A percentile compares a stretch with the other conserved stretches of the same genome.
These are phyloP conservation scores for Triticum monococcum DNA, from an alignment of 176 grass and related monocot species.

Conservation along the genomic window DNA sequence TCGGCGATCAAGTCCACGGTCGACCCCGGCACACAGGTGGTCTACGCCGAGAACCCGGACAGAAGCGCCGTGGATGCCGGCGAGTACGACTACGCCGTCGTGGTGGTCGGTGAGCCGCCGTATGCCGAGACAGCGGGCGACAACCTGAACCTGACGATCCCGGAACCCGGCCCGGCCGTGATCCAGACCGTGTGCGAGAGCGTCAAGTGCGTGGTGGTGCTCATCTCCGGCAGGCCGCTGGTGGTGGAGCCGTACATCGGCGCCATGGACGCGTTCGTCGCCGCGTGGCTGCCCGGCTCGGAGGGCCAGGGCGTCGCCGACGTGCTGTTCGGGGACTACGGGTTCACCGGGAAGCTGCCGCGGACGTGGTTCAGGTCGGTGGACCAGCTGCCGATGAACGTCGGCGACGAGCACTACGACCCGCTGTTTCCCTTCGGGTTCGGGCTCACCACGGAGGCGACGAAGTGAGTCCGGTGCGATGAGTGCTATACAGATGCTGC, in stretches of 20 bases:
- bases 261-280: conserved; percentile 69
- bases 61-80: conserved; percentile 14
- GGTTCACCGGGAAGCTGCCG: conserved; percentile 71
- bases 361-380: conserved; percentile 92
- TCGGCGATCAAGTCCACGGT: conserved; percentile 60
- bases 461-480: neutral
- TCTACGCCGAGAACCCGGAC: conserved; percentile 63
- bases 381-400: conserved; percentile 94
- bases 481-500: neutral
- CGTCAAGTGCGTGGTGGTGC: conserved; percentile 67
- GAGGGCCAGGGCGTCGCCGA: conserved; percentile 93
- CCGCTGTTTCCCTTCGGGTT: conserved; percentile 81
- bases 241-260: conserved; percentile 79
- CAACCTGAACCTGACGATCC: conserved; percentile 80
- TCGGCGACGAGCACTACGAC: conserved; percentile 73
- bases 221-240: conserved; percentile 76
- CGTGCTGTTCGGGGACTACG: conserved; percentile 83
- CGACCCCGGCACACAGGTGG: conserved; percentile 55
- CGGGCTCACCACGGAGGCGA: conserved; percentile 57
- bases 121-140: conserved; percentile 65
- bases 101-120: conserved; percentile 66
- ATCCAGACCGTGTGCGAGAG: conserved; percentile 64
- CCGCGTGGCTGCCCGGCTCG: conserved; percentile 78
- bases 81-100: conserved; percentile 66
- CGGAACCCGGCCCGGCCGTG: conserved; percentile 52